Base-by-base conservation (phyloP, 352 stramenopile species). In the Aphanomyces invadans region DNA sequence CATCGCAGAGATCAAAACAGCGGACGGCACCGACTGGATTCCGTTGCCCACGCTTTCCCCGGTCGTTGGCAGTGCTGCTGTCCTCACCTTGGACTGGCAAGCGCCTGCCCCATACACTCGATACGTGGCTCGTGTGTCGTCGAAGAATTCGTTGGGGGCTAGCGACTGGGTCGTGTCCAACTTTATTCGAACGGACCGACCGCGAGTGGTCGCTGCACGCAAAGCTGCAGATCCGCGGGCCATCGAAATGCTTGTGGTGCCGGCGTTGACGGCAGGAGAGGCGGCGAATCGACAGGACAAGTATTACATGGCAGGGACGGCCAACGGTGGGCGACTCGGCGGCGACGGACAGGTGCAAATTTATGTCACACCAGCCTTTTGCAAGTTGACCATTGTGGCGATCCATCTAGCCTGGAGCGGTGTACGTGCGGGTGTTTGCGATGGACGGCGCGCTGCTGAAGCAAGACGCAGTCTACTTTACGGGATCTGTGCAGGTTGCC, bases 231-330 rank as follows among this genome's bases (percentile, higher is more conserved):
- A 62, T 12, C 4, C 31, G 11, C 36, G 17, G 5, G 15, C 46
- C 10, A 17, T 7, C 19, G 28, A 21, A 23, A 7, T 12, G 15
- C 38, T 49, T 4, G 19, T 21, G 12, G 33, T 52, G 10, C 19
- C 52, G 3, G 5, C 31, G n/a, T 19, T 38, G n/a, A 23, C 36
- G 7, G 9, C n/a, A 21, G 32, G 31, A 2, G 39, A 19, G 5
- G 55, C 38, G 4, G 55, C 55, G 3, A 64, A 64, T 23, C 2
- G 19, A n/a, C 21, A 64, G n/a, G 55, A 64, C 36, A 32, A 51
- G 33, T 45, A 36, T 19, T 64, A 64, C 36, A 64, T 64, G 31
- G 55, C 33, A 5, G 55, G 55, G 17, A 52, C 38, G 32, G 36
- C 19, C 36, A 64, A 64, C 36, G 55, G 55, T 9, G 55, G 55